phyloP scores from a whole-genome alignment of 139 green algal genomes.

The Penium margaritaceum region DNA sequence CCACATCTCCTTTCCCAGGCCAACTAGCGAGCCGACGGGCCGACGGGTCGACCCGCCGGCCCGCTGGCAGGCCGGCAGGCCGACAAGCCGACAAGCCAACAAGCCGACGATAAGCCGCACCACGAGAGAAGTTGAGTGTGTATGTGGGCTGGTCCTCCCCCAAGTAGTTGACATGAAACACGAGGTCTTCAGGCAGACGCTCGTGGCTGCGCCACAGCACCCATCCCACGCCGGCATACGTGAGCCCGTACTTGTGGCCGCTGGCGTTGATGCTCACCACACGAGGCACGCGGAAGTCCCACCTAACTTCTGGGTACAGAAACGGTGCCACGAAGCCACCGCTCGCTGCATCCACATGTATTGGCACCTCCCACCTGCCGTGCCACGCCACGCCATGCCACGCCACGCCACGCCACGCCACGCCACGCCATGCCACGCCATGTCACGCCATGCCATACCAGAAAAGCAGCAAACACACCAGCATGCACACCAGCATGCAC shows the following conservation, averaged over 20 bases:
- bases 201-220: constrained; percentile 36
- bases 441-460: no score
- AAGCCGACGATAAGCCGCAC: neutral
- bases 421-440: no score
- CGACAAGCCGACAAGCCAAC: no score
- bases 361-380: constrained; percentile 42
- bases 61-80: no score
- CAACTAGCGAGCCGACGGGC: no score
- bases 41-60: no score
- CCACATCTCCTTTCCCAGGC: no score
- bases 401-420: no score
- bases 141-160: constrained; percentile 42
- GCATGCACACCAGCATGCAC: no score
- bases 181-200: constrained; percentile 44
- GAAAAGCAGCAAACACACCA: no score
- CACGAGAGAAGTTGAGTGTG: constrained; percentile 48
- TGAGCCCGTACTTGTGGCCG: constrained; percentile 53
- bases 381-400: no score
- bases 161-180: constrained; percentile 49
- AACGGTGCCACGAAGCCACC: constrained; percentile 51
- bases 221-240: constrained; percentile 47
- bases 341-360: constrained; percentile 52
- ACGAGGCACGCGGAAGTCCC: constrained; percentile 48
- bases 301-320: constrained; percentile 43
- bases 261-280: constrained; percentile 46